Conservation (phyloP, 129 eudicot species). For the Gnaphalium uliginosum region DNA sequence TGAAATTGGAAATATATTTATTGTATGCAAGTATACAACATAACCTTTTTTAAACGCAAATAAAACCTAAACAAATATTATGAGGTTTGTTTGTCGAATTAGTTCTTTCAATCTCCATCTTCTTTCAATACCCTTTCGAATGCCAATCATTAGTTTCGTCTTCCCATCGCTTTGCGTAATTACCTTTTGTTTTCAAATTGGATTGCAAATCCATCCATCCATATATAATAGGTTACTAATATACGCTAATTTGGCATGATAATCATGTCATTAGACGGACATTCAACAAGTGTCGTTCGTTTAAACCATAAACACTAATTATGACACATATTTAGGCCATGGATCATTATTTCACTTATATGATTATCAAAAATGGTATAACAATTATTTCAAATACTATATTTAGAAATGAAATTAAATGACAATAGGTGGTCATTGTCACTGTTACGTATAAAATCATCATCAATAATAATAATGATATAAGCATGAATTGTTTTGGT, state of each 20-base stretch:
- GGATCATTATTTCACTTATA: not conserved
- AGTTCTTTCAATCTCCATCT: not conserved
- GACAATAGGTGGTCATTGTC: constrained; percentile 2
- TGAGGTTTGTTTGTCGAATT: not conserved
- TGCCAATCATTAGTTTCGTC: not conserved
- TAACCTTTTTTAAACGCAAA: not conserved
- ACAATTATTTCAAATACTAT: not conserved
- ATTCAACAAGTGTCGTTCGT: not conserved
- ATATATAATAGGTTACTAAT: not conserved
- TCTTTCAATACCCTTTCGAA: not conserved
- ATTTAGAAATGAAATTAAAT: not conserved
- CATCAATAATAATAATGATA: constrained; percentile 3
- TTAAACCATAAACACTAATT: not conserved
- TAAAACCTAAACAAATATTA: not conserved
- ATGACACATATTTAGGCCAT: not conserved
- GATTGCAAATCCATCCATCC: not conserved
- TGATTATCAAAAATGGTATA: not conserved
- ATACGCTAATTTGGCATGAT: constrained; percentile 8
- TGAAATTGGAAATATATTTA: too few species aligned
- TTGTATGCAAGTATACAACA: not conserved
- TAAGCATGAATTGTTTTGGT: constrained; percentile 25
- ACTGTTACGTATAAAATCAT: constrained; percentile 16
- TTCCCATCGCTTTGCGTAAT: not conserved
- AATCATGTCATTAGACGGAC: not conserved
- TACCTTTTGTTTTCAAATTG: constrained; percentile 19